These are phyloP conservation scores for Pythium brachiatum DNA, from an alignment of 352 stramenopile genomes.

Conservation along the genomic window DNA sequence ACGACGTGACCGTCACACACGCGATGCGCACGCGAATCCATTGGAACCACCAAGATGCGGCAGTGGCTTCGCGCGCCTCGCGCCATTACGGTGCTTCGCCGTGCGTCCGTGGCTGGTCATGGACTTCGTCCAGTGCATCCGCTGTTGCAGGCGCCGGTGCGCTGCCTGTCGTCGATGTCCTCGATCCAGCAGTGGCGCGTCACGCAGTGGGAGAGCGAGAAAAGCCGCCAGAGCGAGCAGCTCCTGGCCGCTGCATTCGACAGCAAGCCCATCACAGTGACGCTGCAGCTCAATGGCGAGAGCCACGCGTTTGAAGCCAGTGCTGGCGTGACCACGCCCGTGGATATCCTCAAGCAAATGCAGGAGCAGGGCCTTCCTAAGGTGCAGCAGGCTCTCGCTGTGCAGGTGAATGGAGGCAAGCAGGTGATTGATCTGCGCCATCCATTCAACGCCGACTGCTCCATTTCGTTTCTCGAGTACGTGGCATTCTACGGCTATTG, in stretches of 20 bases:
- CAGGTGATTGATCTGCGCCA: conserved; percentile 55
- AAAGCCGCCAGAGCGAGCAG: conserved; percentile 42
- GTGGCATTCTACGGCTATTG: conserved; percentile 6
- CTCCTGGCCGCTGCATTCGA: conserved; percentile 16
- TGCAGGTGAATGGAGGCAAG: conserved; percentile 36
- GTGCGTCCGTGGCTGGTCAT: neutral
- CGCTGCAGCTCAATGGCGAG: conserved; percentile 28
- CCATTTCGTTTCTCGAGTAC: conserved; percentile 65
- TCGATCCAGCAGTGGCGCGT: conserved; percentile 50
- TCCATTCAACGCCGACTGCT: conserved; percentile 43
- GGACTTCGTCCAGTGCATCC: neutral
- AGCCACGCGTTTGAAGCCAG: conserved; percentile 45
- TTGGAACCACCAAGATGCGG: conserved; percentile 3
- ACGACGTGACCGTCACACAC: conserved; percentile 6
- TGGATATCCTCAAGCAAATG: conserved; percentile 68
- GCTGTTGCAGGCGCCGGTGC: neutral
- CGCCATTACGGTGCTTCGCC: conserved; percentile 10
- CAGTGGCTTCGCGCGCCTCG: conserved; percentile 15
- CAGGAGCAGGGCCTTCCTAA: conserved; percentile 48
- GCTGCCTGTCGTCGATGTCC: conserved; percentile 16
- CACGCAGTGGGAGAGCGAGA: conserved; percentile 50
- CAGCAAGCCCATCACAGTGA: conserved; percentile 41
- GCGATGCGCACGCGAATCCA: neutral
- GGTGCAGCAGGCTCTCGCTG: conserved; percentile 55
- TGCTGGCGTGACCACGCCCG: conserved; percentile 40